A percentile compares a stretch with the other conserved stretches of the same genome.
phyloP scores from a whole-genome alignment of 202 grass and related monocot species.

The Cymbopogon flexuosus region DNA sequence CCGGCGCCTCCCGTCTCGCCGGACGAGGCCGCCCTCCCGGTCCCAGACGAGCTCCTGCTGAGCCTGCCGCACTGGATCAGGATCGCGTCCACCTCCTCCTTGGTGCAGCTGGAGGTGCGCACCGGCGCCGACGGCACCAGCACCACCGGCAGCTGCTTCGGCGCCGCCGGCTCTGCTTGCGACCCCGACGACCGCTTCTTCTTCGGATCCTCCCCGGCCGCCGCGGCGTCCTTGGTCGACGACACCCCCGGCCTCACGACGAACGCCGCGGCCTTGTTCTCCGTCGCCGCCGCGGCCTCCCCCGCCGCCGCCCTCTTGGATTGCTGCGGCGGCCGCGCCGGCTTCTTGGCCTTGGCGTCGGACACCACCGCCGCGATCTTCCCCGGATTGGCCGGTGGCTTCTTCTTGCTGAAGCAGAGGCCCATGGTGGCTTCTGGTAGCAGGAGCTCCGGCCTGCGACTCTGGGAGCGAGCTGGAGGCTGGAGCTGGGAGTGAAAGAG shows the following conservation, averaged over 20 bases:
- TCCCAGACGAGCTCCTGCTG: constrained; percentile 25
- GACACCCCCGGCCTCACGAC: constrained; percentile 15
- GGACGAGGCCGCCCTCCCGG: not conserved
- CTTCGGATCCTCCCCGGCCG: constrained; percentile 19
- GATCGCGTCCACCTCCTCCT: constrained; percentile 81
- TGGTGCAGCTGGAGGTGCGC: constrained; percentile 81
- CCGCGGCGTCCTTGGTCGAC: not conserved
- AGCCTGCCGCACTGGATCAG: constrained; percentile 80
- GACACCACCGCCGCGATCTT: not conserved
- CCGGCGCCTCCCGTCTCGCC: not conserved
- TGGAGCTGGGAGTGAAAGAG: not conserved
- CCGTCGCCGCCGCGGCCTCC: not conserved
- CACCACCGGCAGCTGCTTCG: constrained; percentile 17
- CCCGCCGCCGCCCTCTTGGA: not conserved
- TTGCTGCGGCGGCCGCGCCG: not conserved
- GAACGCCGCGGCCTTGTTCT: constrained; percentile 43
- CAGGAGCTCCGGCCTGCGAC: not conserved
- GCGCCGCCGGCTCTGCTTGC: not conserved
- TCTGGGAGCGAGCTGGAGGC: not conserved
- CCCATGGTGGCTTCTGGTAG: constrained; percentile 39
- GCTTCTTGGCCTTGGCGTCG: constrained; percentile 29
- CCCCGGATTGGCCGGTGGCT: not conserved
- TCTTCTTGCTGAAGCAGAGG: constrained; percentile 87
- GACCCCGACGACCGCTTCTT: not conserved
- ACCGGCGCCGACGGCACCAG: constrained; percentile 39